phyloP scores from a whole-genome alignment of 805 yeast genomes.

The Candida dajiaensis region DNA sequence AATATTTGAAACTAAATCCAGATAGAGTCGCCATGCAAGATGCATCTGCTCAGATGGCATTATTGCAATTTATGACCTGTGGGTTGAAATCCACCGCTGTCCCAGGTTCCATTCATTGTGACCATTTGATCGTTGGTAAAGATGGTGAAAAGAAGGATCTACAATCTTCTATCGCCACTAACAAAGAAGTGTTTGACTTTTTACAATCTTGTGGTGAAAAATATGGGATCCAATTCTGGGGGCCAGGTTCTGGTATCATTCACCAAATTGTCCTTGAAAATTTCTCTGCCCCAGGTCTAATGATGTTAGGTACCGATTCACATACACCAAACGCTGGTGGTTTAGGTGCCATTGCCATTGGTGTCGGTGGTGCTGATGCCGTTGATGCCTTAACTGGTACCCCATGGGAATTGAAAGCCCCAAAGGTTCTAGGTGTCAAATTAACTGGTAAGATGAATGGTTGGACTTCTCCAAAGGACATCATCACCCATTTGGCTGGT shows the following conservation, averaged over 20 bases:
- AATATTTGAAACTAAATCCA: constrained; percentile 89
- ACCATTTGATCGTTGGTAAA: constrained; percentile 95
- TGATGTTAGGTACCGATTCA: constrained; percentile 98
- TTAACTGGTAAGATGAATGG: constrained; percentile 85
- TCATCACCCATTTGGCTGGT: constrained; percentile 90
- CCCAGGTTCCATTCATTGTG: constrained; percentile 96
- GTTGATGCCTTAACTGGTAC: constrained; percentile 96
- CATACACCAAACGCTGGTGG: constrained; percentile 99
- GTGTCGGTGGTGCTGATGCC: constrained; percentile 99
- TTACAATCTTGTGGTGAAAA: constrained; percentile 87
- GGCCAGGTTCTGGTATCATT: constrained; percentile 98
- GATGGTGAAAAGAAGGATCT: constrained; percentile 86
- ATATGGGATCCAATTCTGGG: constrained; percentile 98
- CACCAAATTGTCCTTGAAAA: constrained; percentile 97
- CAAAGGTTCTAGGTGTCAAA: constrained; percentile 89
- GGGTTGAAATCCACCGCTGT: constrained; percentile 83
- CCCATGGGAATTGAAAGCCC: constrained; percentile 99
- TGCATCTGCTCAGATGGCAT: constrained; percentile 99
- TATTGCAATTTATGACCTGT: constrained; percentile 96
- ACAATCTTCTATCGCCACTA: constrained; percentile 71
- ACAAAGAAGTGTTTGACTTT: constrained; percentile 94
- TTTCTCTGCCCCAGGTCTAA: constrained; percentile 92
- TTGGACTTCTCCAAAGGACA: constrained; percentile 97
- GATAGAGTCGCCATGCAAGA: constrained; percentile 99
- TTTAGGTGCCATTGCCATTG: constrained; percentile 95